Base-by-base conservation (phyloP, 148 eudicot genomes). In the Rhododendron vialii region DNA sequence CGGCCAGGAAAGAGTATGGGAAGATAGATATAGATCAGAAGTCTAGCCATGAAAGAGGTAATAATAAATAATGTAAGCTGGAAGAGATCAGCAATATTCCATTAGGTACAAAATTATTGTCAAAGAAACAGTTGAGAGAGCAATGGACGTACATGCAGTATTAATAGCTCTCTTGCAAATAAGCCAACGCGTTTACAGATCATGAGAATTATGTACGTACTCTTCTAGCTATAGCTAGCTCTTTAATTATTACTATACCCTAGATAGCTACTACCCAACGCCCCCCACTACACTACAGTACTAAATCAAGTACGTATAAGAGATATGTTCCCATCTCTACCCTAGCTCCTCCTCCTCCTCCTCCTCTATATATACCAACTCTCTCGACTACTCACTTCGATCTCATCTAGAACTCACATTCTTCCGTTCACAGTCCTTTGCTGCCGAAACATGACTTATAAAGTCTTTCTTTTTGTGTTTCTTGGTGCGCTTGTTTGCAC, bases 401-500 rank as follows among this genome's bases (percentile, higher is more conserved):
- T 26, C 38, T 35, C 24, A 4, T 41, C 43, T 5, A 41, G 1
- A 41, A 41, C 43, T 41, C 0, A 38, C 6, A 5, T 41, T 7
- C 15, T 14, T 20, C 28, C 0, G 12, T 50, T 50, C 9, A 4
- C 20, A 17, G 63, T 57, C 63, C 22, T 51, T 17, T 57, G 22
- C 53, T 18, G 5, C 7, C 63, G 1, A 28, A 86, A 80, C 45
- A 86, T 81, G 87, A 48, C 85, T 20, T 71, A 12, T 4, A 87
- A 67, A 51, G 53, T 87, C 30, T 69, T 87, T 78, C 81, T 87
- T 57, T 41, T 87, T 84, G 69, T 80, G 48, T 73, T 84, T 71
- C 57, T 87, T 22, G 88, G 86, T 36, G 69, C 73, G 71, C 86
- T 87, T 67, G 86, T 79, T 67, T 87, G 71, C 73, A 53, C 83